Evolutionary conservation across 1,284 basidiomycete species (phyloP).

Genomic region (Melampsora americana): DNA sequence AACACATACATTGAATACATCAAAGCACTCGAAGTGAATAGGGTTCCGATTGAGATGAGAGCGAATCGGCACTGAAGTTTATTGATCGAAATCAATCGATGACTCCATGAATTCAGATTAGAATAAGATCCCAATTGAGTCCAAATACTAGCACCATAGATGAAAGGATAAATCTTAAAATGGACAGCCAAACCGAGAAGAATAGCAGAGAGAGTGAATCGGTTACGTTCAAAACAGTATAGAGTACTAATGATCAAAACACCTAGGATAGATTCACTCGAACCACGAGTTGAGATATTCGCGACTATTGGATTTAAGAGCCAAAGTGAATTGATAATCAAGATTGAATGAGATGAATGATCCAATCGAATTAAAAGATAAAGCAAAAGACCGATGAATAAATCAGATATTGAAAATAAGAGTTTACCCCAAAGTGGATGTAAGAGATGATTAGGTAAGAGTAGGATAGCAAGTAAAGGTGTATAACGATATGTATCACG

Average conservation of each 20-base stretch:
- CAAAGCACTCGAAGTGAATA: conserved; percentile 63
- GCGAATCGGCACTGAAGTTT: conserved; percentile 66
- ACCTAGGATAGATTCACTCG: conserved; percentile 82
- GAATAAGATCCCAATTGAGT: not conserved
- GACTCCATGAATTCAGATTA: conserved; percentile 47
- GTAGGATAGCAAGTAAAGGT: conserved; percentile 76
- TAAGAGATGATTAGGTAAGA: conserved; percentile 74
- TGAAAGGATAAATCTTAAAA: conserved; percentile 92
- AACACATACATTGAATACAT: conserved; percentile 74
- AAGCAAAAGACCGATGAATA: conserved; percentile 75
- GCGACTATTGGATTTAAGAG: conserved; percentile 91
- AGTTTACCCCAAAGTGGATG: conserved; percentile 84
- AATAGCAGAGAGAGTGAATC: conserved; percentile 61
- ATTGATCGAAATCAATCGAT: conserved; percentile 58
- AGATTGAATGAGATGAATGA: conserved; percentile 47
- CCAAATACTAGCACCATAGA: conserved; percentile 74
- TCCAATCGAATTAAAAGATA: conserved; percentile 54
- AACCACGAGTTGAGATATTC: conserved; percentile 92
- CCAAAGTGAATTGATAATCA: conserved; percentile 62
- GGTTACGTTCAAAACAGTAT: conserved; percentile 57
- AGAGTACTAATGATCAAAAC: conserved; percentile 66
- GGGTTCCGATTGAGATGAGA: conserved; percentile 66
- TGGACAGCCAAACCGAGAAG: conserved; percentile 76
- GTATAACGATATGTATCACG: conserved; percentile 95
- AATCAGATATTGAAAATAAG: conserved; percentile 79